Evolutionary conservation across 2,329 filamentous ascomycete genomes (phyloP), one percentile per base, ranked within the genome.

Genomic region (Drechslera avenae): DNA sequence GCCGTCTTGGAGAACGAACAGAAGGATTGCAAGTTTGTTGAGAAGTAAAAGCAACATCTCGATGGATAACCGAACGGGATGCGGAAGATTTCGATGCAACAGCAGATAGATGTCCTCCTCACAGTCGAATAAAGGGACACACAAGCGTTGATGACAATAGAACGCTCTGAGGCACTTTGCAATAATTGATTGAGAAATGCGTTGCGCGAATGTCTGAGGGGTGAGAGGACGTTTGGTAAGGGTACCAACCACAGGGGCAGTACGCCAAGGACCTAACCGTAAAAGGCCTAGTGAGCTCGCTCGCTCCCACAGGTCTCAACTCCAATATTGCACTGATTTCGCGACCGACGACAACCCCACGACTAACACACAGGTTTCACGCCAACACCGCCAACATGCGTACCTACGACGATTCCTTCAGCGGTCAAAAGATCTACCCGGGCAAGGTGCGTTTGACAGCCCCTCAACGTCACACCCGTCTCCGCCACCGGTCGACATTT

Each of bases 381-480:
- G 66, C 61, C 68, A 74, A 62, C 73, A 74, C 77, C 77, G 77
- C 78, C 81, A 86, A 81, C 75, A 87, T 87, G 85, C 83, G 85
- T 82, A 87, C 85, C 79, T 89, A 88, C 86, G 86, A 89, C 81
- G 86, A 89, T 76, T 83, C 84, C 73, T 89, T 89, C 84, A 86
- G 83, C 79, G 86, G 86, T 74, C 81, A 85, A 80, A 89, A 87
- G 82, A 89, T 89, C 81, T 89, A 89, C 83, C 86, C 86, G 74
- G 86, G 86, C 79, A 89, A 89, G 86, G 86, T 89, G 82, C 77
- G 83, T 72, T 62, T 45, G 43, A 59, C 56, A 59, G 53, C 51
- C 50, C 44, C 49, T 54, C 55, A 39, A 32, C 44, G 45, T 45
- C 48, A 13, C 39, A 19, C 17, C 41, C 31, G 32, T 35, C 42